Evolutionary conservation across 345 rosid genomes (phyloP), one percentile per base, ranked within the genome.

Genomic region (Eucalyptus curtisii): DNA sequence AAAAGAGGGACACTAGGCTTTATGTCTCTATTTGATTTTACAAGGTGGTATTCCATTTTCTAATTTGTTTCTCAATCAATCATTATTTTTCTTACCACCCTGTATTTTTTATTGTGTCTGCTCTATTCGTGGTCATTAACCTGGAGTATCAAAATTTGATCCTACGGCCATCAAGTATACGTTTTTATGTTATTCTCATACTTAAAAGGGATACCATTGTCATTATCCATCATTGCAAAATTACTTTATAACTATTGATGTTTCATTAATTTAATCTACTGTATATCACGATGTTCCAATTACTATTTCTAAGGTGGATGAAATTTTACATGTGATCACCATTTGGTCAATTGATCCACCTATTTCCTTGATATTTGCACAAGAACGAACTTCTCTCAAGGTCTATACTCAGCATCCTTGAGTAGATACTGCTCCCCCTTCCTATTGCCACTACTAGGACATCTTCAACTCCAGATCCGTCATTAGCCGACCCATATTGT

Each of bases 401-500:
- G 31, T 59, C 31, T 59, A 59, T 27, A 59, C 68, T 59, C 15
- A 1, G 0, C n/a, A 27, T 3, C 68, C 8, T 59, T 12, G 68
- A 59, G 68, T 27, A 59, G 66, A 27, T 0, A 59, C 8, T 25
- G 8, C 7, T 59, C 16, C 15, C 68, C 31, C 31, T 59, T 27
- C 0, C 68, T 59, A 30, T 14, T 0, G 6, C n/a, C 68, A 13
- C 4, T 59, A 10, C n/a, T 11, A 59, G 31, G 15, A 27, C 68
- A 59, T 59, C 0, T 59, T 59, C 5, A 30, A 0, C 68, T 59
- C 68, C 4, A 25, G 0, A 59, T 5, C 16, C n/a, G 0, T 52
- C 55, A 52, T 52, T 52, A 52, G 55, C 24, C 55, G 8, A 52
- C 24, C 31, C 31, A 30, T 25, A 27, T 11, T 59, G 31, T 25